Conservation (phyloP, 306 rosid genomes). For the Vachellia pachyceras region DNA sequence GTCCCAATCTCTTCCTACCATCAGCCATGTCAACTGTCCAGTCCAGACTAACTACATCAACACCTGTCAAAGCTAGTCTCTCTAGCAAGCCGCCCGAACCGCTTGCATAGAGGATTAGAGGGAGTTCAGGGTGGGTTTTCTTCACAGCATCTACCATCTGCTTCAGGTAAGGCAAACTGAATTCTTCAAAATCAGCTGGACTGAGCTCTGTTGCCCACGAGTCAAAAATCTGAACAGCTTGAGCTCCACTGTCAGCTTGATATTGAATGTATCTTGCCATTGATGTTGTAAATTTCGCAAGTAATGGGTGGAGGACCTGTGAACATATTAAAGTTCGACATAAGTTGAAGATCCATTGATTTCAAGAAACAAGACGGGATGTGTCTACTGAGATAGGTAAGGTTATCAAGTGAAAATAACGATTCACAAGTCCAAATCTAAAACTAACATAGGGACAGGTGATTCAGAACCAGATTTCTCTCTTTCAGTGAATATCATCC, state of each 20-base stretch:
- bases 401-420: constrained; percentile 5
- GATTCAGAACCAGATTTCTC: neutral
- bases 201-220: constrained; percentile 97
- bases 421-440: neutral
- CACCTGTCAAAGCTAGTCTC: constrained; percentile 86
- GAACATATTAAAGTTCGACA: constrained; percentile 37
- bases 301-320: constrained; percentile 86
- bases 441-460: neutral
- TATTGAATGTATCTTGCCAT: constrained; percentile 86
- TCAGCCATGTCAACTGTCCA: constrained; percentile 99
- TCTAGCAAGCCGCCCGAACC: constrained; percentile 98
- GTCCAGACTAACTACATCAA: constrained; percentile 93
- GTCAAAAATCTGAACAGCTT: constrained; percentile 96
- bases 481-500: neutral
- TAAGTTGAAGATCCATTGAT: constrained; percentile 9
- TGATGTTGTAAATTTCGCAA: constrained; percentile 80
- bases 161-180: constrained; percentile 93
- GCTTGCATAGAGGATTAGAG: constrained; percentile 92
- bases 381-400: neutral
- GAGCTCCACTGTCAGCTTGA: constrained; percentile 97
- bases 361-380: neutral
- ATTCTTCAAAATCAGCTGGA: constrained; percentile 93
- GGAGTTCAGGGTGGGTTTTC: constrained; percentile 81
- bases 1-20: constrained; percentile 83
- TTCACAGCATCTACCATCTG: constrained; percentile 84